Evolutionary conservation across 441 rosid genomes (phyloP).

Genomic region (Syzygium syzygioides): DNA sequence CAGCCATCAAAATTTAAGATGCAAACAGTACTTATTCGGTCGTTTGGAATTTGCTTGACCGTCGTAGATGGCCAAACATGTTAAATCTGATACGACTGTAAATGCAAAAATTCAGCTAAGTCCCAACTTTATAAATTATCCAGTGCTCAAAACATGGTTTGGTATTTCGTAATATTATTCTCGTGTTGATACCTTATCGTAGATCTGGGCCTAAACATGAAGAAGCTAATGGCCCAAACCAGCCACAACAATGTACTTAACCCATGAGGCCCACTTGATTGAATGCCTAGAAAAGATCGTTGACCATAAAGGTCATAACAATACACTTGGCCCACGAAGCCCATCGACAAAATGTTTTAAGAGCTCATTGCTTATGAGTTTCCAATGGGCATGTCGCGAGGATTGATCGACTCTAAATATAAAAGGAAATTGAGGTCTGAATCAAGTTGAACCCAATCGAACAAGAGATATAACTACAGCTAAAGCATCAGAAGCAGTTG

Average conservation of each 20-base stretch:
- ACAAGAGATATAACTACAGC: neutral
- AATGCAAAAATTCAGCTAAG: neutral
- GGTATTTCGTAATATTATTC: neutral
- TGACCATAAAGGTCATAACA: neutral
- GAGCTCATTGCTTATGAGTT: neutral
- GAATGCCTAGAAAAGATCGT: neutral
- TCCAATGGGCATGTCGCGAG: neutral
- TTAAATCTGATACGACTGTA: neutral
- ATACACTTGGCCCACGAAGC: neutral
- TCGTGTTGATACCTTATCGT: accelerated
- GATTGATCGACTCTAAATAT: neutral
- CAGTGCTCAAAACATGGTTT: neutral
- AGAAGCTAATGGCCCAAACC: neutral
- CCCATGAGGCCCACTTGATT: neutral
- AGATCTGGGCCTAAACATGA: neutral
- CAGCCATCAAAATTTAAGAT: neutral
- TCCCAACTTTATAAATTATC: neutral
- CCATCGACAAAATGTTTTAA: neutral
- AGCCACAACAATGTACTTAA: neutral
- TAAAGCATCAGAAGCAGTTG: neutral
- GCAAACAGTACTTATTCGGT: neutral
- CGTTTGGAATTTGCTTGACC: neutral
- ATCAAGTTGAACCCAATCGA: neutral
- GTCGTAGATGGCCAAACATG: neutral
- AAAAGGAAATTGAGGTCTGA: neutral